A percentile compares a stretch with the other conserved stretches of the same genome.
phyloP scores from a whole-genome alignment of 768 basidiomycete genomes.

The Hericium alpestre region DNA sequence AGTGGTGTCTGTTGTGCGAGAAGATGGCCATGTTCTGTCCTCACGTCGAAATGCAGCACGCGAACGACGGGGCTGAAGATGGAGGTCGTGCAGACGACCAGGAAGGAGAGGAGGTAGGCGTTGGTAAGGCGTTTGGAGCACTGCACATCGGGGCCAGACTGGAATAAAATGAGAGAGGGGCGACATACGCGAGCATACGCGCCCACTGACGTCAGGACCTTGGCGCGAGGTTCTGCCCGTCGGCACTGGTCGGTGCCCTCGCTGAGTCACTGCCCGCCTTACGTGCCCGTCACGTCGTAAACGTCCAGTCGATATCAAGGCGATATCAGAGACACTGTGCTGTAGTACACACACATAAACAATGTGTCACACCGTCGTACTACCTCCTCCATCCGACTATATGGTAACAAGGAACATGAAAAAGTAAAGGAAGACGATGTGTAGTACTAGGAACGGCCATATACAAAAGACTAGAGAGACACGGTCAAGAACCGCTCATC shows the following conservation, averaged over 20 bases:
- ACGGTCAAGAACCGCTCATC: background rate
- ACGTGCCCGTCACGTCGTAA: background rate
- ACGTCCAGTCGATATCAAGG: background rate
- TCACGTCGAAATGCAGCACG: background rate
- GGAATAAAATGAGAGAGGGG: background rate
- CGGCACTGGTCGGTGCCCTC: too few species aligned
- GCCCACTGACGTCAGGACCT: background rate
- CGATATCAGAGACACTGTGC: background rate
- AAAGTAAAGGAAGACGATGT: background rate
- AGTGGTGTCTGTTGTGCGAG: constrained; percentile 31
- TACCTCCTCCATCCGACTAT: background rate
- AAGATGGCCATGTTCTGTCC: constrained; percentile 6
- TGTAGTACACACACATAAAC: background rate
- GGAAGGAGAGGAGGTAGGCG: background rate
- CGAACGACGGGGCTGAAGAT: background rate
- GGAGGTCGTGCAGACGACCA: background rate
- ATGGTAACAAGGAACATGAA: background rate
- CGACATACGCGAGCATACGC: too few species aligned
- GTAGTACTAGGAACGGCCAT: background rate
- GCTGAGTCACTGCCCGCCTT: too few species aligned
- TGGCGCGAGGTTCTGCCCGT: too few species aligned
- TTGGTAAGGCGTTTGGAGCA: too few species aligned
- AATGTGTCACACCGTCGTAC: background rate
- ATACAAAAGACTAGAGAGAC: background rate
- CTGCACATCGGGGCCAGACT: background rate